Evolutionary conservation across 768 basidiomycete species (phyloP), one percentile per base, ranked within the genome.

Genomic region (Polyporus arcularius): DNA sequence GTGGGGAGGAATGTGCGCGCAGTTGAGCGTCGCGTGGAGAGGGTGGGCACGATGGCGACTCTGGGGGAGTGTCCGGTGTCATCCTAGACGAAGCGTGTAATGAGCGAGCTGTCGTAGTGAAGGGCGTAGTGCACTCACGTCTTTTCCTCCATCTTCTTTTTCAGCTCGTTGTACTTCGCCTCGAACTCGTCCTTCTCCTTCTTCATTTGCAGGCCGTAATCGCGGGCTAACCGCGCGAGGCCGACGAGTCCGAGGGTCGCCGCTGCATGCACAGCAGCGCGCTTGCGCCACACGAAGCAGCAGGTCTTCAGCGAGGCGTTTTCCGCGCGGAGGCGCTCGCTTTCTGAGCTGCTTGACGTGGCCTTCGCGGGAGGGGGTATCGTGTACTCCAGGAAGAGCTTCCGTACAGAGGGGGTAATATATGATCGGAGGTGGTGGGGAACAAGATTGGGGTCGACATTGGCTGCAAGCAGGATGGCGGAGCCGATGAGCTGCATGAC

Each of bases 391-490:
- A 87, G 72, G 61, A 78, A 82, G 15, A 89, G 73, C 57, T 72
- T 82, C 46, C 87, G 84, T 38, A 89, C 78, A 55, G 82, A 77
- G 14, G 87, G 84, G 1, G 79, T 75, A 51, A 88, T 68, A 66
- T 86, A 82, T 4, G 78, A 78, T n/a, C 82, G 82, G 39, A 88
- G 78, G 62, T 86, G 80, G n/a, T 76, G 67, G 15, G 88, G 86
- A 2, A 88, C 76, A 28, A 79, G 72, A 31, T 73, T 66, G 6
- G 81, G 72, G 64, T 88, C 83, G 73, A 74, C 68, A 66, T 77
- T 64, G 67, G 83, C 88, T 75, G 58, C 21, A 38, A 39, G 21
- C 21, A 26, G 21, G 11, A 16, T 35, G 35, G 31, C 3, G 32
- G 41, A 30, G n/a, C n/a, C 26, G 31, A 35, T 54, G 15, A 50